Base-by-base conservation (phyloP, 2,329 filamentous ascomycete genomes). In the Diaporthe sp. region DNA sequence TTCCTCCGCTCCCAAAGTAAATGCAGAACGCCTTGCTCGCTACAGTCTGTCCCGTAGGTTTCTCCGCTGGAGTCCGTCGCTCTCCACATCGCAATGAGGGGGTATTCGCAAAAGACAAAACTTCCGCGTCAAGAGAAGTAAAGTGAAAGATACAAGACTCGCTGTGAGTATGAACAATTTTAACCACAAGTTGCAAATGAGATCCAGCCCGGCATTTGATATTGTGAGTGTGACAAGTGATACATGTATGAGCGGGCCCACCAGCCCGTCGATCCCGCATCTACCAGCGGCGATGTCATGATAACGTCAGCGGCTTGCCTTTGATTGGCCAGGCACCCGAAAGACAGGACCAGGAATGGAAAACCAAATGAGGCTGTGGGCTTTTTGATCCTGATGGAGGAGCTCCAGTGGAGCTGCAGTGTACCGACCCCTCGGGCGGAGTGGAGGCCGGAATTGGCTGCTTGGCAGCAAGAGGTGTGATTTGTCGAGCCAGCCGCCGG, bases 21-120 rank as follows among this genome's bases (percentile, higher is more conserved):
- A 70, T 70, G 65, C 34, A 70, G 31, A 70, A 70, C 65, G 65
- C 65, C 65, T 55, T 55, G 65, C 65, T 53, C 65, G 65, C 49
- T 70, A 28, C 47, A 53, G 22, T 39, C 65, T 68, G 47, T 20
- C 31, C 31, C 28, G 17, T 5, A 13, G 20, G 31, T 70, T 53
- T 31, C 65, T 70, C 65, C 65, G 65, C 49, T 53, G 22, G 34
- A 55, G 49, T 70, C n/a, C 25, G 15, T 47, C 60, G 60, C 60
- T 65, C 34, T 70, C 34, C 65, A 28, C 22, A 55, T 28, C 49
- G 65, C 65, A 55, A 22, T 70, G 65, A 70, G 65, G 49, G 65
- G 65, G 47, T 70, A 70, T 70, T 55, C 49, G 65, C 65, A 39
- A 70, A 55, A 55, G 34, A 70, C 65, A 55, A 70, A 51, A 53